Percentiles rank a stretch among this genome's conserved stretches.
phyloP scores from a whole-genome alignment of 352 stramenopile species.

The Phytophthora gonapodyides region DNA sequence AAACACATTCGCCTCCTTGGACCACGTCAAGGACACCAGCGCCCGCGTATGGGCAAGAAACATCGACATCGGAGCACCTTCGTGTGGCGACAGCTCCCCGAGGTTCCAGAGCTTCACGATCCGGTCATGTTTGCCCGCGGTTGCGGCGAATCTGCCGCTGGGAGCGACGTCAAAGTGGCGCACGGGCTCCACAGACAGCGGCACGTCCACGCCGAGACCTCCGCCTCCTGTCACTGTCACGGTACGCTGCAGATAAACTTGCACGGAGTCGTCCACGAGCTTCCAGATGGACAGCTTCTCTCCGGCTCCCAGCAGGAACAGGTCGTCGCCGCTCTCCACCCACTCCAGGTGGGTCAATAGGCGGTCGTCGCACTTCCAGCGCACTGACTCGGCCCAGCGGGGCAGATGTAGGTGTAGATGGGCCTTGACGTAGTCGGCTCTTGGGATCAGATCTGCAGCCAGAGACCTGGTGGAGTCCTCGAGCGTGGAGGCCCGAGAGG shows the following conservation, averaged over 20 bases:
- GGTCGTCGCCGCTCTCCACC: slow-evolving; percentile 70
- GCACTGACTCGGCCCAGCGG: slow-evolving; percentile 68
- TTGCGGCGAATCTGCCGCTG: slow-evolving; percentile 66
- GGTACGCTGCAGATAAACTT: slow-evolving; percentile 79
- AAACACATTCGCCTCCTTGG: slow-evolving; percentile 61
- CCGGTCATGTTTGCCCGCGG: slow-evolving; percentile 57
- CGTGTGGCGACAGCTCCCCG: slow-evolving; percentile 49
- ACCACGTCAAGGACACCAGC: slow-evolving; percentile 57
- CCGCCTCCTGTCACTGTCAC: slow-evolving; percentile 43
- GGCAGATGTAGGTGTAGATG: slow-evolving; percentile 75
- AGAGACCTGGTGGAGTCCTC: slow-evolving; percentile 4
- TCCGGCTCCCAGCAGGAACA: slow-evolving; percentile 71
- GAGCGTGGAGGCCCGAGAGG: slow-evolving; percentile 12
- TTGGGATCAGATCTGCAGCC: slow-evolving; percentile 13
- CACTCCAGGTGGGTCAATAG: slow-evolving; percentile 71
- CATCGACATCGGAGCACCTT: slow-evolving; percentile 56
- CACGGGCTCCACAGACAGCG: slow-evolving; percentile 28
- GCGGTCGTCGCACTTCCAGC: slow-evolving; percentile 71
- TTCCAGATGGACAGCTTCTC: slow-evolving; percentile 85
- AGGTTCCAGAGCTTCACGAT: slow-evolving; percentile 78
- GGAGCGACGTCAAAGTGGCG: slow-evolving; percentile 69
- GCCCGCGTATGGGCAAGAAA: slow-evolving; percentile 71
- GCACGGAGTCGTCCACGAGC: slow-evolving; percentile 75
- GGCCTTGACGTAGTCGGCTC: slow-evolving; percentile 57
- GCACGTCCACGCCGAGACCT: slow-evolving; percentile 8